A percentile compares a stretch with the other conserved stretches of the same genome.
Conservation (phyloP, 208 protist genomes). For the Naegleria lovaniensis region DNA sequence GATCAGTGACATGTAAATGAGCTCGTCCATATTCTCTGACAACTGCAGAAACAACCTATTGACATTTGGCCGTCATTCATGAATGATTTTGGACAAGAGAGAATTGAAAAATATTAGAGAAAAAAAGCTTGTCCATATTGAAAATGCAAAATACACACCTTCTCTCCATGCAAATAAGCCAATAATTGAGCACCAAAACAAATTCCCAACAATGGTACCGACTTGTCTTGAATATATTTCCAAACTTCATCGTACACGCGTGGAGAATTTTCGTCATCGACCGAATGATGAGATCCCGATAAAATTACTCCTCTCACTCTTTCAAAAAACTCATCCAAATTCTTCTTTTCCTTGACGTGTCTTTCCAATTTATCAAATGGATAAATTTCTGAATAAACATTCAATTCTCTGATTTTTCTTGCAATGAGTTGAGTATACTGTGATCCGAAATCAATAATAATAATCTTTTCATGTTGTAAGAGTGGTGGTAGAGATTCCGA, state of each 20-base stretch:
- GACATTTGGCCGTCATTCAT: too few relatives aligned
- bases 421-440: conserved; percentile 95
- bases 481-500: too few relatives aligned
- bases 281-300: conserved; percentile 12
- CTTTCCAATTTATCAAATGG: conserved; percentile 56
- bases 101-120: too few relatives aligned
- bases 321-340: background rate
- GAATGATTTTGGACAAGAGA: too few relatives aligned
- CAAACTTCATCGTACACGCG: conserved; percentile 30
- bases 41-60: conserved; percentile 62
- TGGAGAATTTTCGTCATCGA: conserved; percentile 20
- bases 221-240: conserved; percentile 6
- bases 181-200: conserved; percentile 97
- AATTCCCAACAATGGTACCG: conserved; percentile 85
- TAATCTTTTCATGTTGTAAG: conserved; percentile 42
- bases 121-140: too few relatives aligned
- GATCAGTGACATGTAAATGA: conserved; percentile 58
- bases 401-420: conserved; percentile 83
- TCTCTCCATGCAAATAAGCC: conserved; percentile 65
- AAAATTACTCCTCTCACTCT: background rate
- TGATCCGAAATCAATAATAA: conserved; percentile 88
- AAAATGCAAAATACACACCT: too few relatives aligned
- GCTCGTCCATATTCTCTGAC: conserved; percentile 90
- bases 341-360: conserved; percentile 38
- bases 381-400: conserved; percentile 77